Base-by-base conservation (phyloP, 768 basidiomycete species). In the Tubosaeta brunneosetosa region DNA sequence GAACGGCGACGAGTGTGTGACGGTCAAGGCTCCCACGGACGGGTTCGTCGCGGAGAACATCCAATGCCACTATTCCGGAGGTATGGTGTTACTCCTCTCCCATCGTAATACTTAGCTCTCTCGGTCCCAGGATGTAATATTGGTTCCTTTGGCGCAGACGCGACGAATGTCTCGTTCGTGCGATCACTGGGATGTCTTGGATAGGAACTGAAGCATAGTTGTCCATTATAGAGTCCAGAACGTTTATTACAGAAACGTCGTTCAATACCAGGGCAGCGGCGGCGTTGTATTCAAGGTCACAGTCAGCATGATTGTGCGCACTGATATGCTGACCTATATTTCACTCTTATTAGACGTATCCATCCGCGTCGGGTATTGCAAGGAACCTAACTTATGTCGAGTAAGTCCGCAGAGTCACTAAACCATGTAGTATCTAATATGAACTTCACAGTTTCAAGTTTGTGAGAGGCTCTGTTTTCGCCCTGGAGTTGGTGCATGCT, bases 1-100 rank as follows among this genome's bases (percentile, higher is more conserved):
- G 49, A 69, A 65, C 40, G 67, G 61, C 22, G 60, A 64, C 36
- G 63, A 72, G 44, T 71, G 69, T 41, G 65, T 71, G 14, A 70
- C 68, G 0, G 64, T 71, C 51, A 71, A 73, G 44, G 44, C 66
- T 2, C 65, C 70, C 4, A 66, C 69, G 5, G 44, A 66, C n/a
- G 56, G 60, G 25, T 61, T 53, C 38, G 6, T 47, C 13, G 53
- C 42, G 22, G 48, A 60, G 41, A 56, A 60, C 19, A 45, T 63
- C 4, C 47, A 43, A 10, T 60, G 61, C n/a, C 4, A 32, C 29
- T 6, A 56, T 50, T 51, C 61, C 41, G 42, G 1, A 4, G 51
- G 50, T 63, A 36, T n/a, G 13, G 31, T 14, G 8, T 10, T 40
- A 32, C n/a, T 22, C 14, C 45, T 27, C 16, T 36, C 14, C n/a